Evolutionary conservation across 495 filamentous ascomycete genomes (phyloP).

Genomic region (Cryomyces antarcticus): DNA sequence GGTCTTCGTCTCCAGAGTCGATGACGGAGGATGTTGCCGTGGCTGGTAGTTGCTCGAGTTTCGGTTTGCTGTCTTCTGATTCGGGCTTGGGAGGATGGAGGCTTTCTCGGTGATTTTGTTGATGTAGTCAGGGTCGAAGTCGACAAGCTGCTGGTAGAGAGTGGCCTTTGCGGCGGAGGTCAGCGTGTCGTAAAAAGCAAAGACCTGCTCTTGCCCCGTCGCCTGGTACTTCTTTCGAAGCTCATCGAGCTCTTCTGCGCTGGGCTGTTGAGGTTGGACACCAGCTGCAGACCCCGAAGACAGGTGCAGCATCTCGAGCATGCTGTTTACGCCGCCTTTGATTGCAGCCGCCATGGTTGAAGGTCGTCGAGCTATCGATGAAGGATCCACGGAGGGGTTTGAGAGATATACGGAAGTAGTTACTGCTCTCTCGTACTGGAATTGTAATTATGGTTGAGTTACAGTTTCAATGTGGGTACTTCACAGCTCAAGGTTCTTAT

Average conservation of each 20-base stretch:
- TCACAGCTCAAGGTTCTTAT: too few relatives aligned
- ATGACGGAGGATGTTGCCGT: slow-evolving; percentile 75
- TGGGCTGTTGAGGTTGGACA: slow-evolving; percentile 39
- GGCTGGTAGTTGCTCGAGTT: slow-evolving; percentile 79
- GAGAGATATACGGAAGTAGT: too few relatives aligned
- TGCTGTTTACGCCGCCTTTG: slow-evolving; percentile 30
- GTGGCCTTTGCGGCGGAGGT: slow-evolving; percentile 46
- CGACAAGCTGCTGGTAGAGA: slow-evolving; percentile 62
- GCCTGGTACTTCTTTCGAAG: slow-evolving; percentile 59
- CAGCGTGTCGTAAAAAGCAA: slow-evolving; percentile 75
- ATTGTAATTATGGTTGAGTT: too few relatives aligned
- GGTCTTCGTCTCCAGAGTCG: slow-evolving; percentile 62
- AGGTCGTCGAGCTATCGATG: not conserved
- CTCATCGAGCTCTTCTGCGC: slow-evolving; percentile 46
- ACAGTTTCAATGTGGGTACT: too few relatives aligned
- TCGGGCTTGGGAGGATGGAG: slow-evolving; percentile 49
- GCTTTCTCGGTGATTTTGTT: slow-evolving; percentile 68
- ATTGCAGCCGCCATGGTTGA: slow-evolving; percentile 13
- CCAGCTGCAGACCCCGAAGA: slow-evolving; percentile 18
- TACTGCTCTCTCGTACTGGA: too few relatives aligned
- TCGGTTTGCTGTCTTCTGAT: slow-evolving; percentile 27
- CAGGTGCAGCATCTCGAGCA: slow-evolving; percentile 35
- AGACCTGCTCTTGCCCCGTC: slow-evolving; percentile 75
- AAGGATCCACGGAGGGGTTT: too few relatives aligned
- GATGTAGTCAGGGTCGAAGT: slow-evolving; percentile 63